Base-by-base conservation (phyloP, 2,329 filamentous ascomycete genomes). In the Clarireedia sp. region DNA sequence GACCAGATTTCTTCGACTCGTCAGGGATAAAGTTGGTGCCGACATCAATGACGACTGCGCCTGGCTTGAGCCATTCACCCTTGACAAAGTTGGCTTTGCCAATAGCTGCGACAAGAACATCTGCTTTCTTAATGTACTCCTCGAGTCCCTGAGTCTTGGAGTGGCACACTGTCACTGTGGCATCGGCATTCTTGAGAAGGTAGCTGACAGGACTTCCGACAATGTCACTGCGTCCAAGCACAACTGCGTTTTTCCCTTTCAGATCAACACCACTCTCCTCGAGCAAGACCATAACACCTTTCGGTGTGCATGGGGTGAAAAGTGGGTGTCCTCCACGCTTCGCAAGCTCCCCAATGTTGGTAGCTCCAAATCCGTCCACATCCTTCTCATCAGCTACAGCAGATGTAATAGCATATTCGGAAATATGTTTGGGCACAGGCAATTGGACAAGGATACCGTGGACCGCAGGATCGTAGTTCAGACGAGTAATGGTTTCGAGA, bases 181-280 rank as follows among this genome's bases (percentile, higher is more conserved):
- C 94, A 71, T 99, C 89, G 45, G 94, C 92, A 67, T 95, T 95
- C 72, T 91, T 94, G 63, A 99, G 78, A 63, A 99, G 79, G 70
- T 95, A 95, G 76, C 92, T 96, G 69, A 97, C 90, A 17, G 94
- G 94, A 71, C 90, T 95, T 63, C 94, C 94, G 36, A 99, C 94
- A 67, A 99, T 99, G 69, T 99, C 92, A 71, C 92, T 97, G 57
- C 94, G 83, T 48, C 94, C 94, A 49, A 99, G 78, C 16, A 99
- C 92, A 2, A 97, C 92, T 36, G 94, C 94, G 64, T 92, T 86
- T 79, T 97, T 97, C 64, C 94, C 94, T 53, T 80, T 81, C 53
- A 94, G 77, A 54, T 95, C 82, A 41, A 99, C 82, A 7, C 90
- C 91, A 19, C 86, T 83, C 71, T 94, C 89, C 69, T 89, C 74